Conservation (phyloP, 306 rosid species). For the Oemleria cerasiformis region DNA sequence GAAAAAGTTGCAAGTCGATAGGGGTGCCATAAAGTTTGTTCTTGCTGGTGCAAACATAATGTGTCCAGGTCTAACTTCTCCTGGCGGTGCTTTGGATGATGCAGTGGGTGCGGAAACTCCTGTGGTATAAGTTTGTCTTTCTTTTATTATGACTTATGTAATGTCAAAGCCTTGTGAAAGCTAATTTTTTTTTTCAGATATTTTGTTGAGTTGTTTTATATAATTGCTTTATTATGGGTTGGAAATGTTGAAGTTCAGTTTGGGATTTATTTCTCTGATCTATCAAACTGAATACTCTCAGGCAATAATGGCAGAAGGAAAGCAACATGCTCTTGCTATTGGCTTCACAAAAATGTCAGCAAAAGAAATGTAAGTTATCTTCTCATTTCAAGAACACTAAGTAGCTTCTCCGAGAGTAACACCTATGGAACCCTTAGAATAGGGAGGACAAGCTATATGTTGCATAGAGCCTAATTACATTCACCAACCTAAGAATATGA, state of each 20-base stretch:
- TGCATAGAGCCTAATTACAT: not conserved
- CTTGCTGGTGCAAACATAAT: constrained; percentile 97
- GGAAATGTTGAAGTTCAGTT: constrained; percentile 16
- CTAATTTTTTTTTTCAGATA: not conserved
- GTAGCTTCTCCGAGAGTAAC: not conserved
- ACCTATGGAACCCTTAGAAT: not conserved
- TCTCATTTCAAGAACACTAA: not conserved
- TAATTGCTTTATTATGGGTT: not conserved
- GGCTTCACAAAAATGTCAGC: constrained; percentile 99
- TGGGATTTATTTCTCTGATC: constrained; percentile 27
- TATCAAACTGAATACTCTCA: constrained; percentile 36
- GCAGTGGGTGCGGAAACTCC: constrained; percentile 85
- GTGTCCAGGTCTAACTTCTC: constrained; percentile 99
- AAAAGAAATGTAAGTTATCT: constrained; percentile 77
- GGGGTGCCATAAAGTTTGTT: constrained; percentile 91
- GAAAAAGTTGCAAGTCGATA: constrained; percentile 92
- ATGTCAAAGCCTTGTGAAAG: not conserved
- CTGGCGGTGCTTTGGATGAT: constrained; percentile 86
- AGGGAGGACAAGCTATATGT: not conserved
- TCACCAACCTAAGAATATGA: not conserved
- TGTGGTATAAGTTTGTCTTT: constrained; percentile 57
- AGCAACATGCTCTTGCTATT: constrained; percentile 95
- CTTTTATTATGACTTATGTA: not conserved
- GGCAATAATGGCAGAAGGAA: constrained; percentile 99
- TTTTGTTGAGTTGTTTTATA: not conserved